Evolutionary conservation across 2,329 filamentous ascomycete genomes (phyloP), one percentile per base, ranked within the genome.

Genomic region (Pseudopithomyces chartarum): DNA sequence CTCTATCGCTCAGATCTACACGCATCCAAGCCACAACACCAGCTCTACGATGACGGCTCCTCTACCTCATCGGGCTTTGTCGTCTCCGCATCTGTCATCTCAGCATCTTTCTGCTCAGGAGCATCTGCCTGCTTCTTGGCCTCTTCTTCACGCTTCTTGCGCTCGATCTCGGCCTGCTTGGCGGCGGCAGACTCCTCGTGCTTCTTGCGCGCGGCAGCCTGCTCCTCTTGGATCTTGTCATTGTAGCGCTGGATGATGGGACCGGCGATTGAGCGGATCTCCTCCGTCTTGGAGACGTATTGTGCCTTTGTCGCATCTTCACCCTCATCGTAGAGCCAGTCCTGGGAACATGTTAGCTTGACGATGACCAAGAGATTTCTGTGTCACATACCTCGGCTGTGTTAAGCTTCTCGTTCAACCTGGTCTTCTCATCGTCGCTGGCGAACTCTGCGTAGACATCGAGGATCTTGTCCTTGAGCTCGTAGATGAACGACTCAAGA

Each of bases 301-400:
- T 95, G 86, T 53, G 90, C 92, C 85, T 98, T 98, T 71, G 90
- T 90, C 65, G 92, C 87, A 76, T 99, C 95, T 62, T 97, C 93
- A 58, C 95, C 95, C 54, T 98, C 95, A 53, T 97, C 94, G 78
- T 98, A 98, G 59, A 99, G 85, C 95, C 95, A 99, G 75, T 99
- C 93, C 94, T 98, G 63, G 22, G 7, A 34, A 6, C 12, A 15
- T 33, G 62, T 68, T 60, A 70, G 64, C 45, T 33, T 29, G 32
- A 19, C n/a, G 10, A 19, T 26, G 3, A 42, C 19, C 23, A 19
- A 0, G 15, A 19, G 11, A 11, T 15, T 6, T 0, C 7, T 20
- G 8, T 1, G 6, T 32, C 50, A 75, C 90, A 82, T 85, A 97
- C 94, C 90, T 98, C 93, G 65, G 84, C 87, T 56, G 87, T 81